Base-by-base conservation (phyloP, 2,329 filamentous ascomycete species). In the Anisogramma anomala region DNA sequence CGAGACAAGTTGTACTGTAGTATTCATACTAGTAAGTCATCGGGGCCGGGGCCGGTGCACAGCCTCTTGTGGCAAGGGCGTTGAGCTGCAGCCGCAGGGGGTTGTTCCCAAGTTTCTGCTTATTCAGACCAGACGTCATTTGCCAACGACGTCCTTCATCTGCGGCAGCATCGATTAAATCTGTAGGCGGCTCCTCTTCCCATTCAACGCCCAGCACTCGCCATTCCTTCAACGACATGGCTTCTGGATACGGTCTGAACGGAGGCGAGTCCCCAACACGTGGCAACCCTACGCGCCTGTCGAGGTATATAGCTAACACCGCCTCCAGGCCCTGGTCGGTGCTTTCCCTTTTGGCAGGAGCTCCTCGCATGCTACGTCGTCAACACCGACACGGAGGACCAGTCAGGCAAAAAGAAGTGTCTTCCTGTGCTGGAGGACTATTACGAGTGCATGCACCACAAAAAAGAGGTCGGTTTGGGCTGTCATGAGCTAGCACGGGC, bases 281-380 rank as follows among this genome's bases (percentile, higher is more conserved):
- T 27, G 41, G 32, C 44, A 50, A 48, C 48, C 25, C 43, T 25
- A 37, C 31, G 26, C 17, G 25, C 30, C 20, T 27, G 48, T 50
- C 42, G 52, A 45, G 35, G 41, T 47, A 49, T 52, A 43, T 39
- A 43, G 18, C 26, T 33, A 15, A 32, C 14, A 30, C 40, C 28
- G 30, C 40, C 35, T 45, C 4, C 53, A 79, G 74, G 74, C 55
- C 71, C 74, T 48, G 69, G 68, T 53, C 84, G 89, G 65, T 98
- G 91, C 79, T 96, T 94, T 71, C 85, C 88, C 60, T 98, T 95
- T 77, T 98, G 91, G 91, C 91, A 98, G 69, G 91, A 98, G 67
- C 79, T 96, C 51, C 83, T 98, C 61, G 87, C 87, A 56, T 98
- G 91, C 77, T 98, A 98, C 64, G 87, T 95, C 47, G 80, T 94